Percentiles rank a stretch among this genome's conserved stretches.
These are phyloP conservation scores for Verticillium dahliae DNA, from an alignment of 2,329 filamentous ascomycete genomes.

Conservation along the genomic window DNA sequence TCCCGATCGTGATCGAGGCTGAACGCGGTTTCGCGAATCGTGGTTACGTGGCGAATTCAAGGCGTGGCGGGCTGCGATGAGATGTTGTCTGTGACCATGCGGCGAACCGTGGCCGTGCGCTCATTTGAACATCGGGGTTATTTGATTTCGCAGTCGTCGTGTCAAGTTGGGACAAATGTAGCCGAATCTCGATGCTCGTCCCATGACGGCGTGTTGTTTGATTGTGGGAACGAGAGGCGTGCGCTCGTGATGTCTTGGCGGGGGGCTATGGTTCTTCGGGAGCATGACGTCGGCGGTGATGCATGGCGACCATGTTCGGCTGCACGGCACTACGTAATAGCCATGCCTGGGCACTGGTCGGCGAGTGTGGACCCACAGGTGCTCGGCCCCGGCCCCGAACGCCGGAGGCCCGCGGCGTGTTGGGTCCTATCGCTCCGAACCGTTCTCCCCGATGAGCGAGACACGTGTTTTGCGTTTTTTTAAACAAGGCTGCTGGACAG, in stretches of 20 bases:
- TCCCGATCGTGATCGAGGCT: too few relatives aligned
- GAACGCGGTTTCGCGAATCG: too few relatives aligned
- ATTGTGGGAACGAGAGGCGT: not conserved
- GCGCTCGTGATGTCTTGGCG: not conserved
- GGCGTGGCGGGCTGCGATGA: too few relatives aligned
- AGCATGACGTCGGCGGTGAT: not conserved
- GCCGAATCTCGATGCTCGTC: not conserved
- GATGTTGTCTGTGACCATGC: not conserved
- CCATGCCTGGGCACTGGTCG: not conserved
- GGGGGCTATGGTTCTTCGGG: not conserved
- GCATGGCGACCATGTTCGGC: not conserved
- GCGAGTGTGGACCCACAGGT: not conserved
- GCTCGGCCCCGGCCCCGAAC: not conserved
- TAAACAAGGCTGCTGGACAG: too few relatives aligned
- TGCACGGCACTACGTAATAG: not conserved
- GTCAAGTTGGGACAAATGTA: conserved; percentile 5
- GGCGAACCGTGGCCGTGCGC: too few relatives aligned
- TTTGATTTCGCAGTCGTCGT: not conserved
- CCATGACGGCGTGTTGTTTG: not conserved
- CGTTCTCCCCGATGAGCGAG: too few relatives aligned
- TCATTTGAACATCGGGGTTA: too few relatives aligned
- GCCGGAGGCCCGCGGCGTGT: not conserved
- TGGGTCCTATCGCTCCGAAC: too few relatives aligned
- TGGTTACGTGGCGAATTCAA: too few relatives aligned
- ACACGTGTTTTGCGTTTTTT: too few relatives aligned